Conservation (phyloP, 2,329 filamentous ascomycete genomes). For the Cadophora gregata region DNA sequence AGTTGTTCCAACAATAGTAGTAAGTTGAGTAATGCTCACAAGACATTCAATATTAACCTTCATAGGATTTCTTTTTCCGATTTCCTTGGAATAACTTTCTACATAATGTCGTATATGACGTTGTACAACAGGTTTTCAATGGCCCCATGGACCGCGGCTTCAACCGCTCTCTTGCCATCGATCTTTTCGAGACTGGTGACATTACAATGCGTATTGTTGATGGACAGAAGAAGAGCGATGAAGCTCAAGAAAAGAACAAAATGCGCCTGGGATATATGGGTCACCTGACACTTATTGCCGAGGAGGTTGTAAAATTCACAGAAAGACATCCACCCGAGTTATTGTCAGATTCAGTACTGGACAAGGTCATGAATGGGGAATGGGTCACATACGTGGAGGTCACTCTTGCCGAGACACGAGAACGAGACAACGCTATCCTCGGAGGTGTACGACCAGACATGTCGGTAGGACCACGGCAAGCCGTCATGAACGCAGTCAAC, state of each 20-base stretch:
- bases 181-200: slow-evolving; percentile 88
- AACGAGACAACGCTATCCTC: slow-evolving; percentile 97
- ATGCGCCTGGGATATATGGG: slow-evolving; percentile 99
- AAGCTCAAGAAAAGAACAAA: slow-evolving; percentile 80
- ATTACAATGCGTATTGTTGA: slow-evolving; percentile 92
- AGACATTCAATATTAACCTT: slow-evolving; percentile 27
- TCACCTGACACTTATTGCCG: slow-evolving; percentile 93
- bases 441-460: slow-evolving; percentile 94
- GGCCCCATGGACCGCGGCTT: slow-evolving; percentile 96
- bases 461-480: slow-evolving; percentile 78
- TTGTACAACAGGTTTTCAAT: slow-evolving; percentile 99
- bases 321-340: slow-evolving; percentile 90
- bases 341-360: slow-evolving; percentile 81
- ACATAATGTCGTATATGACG: slow-evolving; percentile 98
- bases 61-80: slow-evolving; percentile 92
- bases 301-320: slow-evolving; percentile 98
- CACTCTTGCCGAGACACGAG: slow-evolving; percentile 88
- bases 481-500: slow-evolving; percentile 61
- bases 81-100: slow-evolving; percentile 99
- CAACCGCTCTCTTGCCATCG: slow-evolving; percentile 87
- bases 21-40: slow-evolving; percentile 54
- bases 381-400: slow-evolving; percentile 97
- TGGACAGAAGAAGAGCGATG: slow-evolving; percentile 85
- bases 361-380: slow-evolving; percentile 85
- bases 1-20: slow-evolving; percentile 94